Base-by-base conservation (phyloP, 106 monocot species). In the Iris macrosiphon region DNA sequence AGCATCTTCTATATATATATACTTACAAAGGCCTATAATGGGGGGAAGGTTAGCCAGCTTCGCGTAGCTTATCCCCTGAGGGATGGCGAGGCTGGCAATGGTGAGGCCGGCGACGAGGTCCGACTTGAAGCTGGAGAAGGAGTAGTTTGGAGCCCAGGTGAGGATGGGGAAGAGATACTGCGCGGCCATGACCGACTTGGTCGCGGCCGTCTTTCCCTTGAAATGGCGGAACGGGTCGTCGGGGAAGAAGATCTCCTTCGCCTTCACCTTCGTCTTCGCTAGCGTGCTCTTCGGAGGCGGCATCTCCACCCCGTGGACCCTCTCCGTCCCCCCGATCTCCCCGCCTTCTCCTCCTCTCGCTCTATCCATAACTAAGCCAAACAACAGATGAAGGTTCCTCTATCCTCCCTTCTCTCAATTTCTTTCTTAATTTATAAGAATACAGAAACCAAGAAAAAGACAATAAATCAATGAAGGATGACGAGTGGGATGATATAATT, bases 31-130 rank as follows among this genome's bases (percentile, higher is more conserved):
- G 5, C 93, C 93, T 1, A 94, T 56, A 46, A 88, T 88, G 35
- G 93, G 88, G 4, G 93, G 93, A 57, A 94, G 52, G 20, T 78
- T 81, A 6, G 93, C 93, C 6, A 94, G 81, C 26, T 84, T 78
- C 12, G 93, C 93, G 50, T 94, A 94, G 68, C 93, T 94, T 37
- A 94, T 94, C 0, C 93, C 93, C 84, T 94, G 93, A 1, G 93
- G 93, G 37, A 94, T 76, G 80, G 93, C 88, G 19, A 94, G 49
- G 72, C 88, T 94, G 45, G 93, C 84, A 11, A 94, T 88, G 62
- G 93, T 94, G 73, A 94, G 75, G 7, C 93, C 93, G 34, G 93
- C 32, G 31, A 94, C 16, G 69, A 94, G 70, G 35, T 94, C 93
- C 15, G 93, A 81, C 61, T 88, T 94, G 84, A 94, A 81, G 31